Evolutionary conservation across 768 basidiomycete species (phyloP), one percentile per base, ranked within the genome.

Genomic region (Tulasnella sp.): DNA sequence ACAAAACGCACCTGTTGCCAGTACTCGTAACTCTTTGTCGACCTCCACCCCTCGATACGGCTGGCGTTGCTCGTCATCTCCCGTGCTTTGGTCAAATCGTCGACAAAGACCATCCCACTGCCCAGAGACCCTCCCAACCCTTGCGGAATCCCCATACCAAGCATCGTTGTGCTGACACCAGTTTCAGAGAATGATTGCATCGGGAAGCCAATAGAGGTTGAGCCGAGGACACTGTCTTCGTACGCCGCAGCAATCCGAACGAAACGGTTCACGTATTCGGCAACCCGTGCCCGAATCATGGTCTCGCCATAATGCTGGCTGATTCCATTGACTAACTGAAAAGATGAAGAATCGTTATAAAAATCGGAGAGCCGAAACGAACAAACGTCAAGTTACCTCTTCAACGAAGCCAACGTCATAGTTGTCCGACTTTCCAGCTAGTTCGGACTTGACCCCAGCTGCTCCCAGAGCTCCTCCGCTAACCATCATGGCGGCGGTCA

Each of bases 21-120:
- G 79, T 93, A 88, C 76, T 89, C 87, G 83, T 98, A 98, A 75
- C 89, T 91, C 80, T 89, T 90, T 5, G 94, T 97, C 82, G 89
- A 88, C 80, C 93, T 86, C 97, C 97, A 99, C 10, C 92, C 96
- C 82, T 99, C 98, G 51, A 99, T 95, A 46, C 97, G 89, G 81
- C 90, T 90, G 0, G 91, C 90, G 81, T 96, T 95, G 42, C 87
- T 86, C 57, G 87, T 86, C 75, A 98, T 86, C 83, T 99, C 97
- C 80, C 88, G 89, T 79, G 87, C 81, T 69, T 90, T 90, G 16
- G 86, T 84, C 0, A 83, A 83, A 29, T 97, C 95, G 77, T 97
- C 95, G 18, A 85, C 83, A 82, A 96, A 95, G 7, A 91, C 88
- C 20, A 92, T 87, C 2, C 97, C 97, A 77, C 91, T 92, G 11